phyloP scores from a whole-genome alignment of 352 stramenopile genomes.

The Thalassiosira mediterranea region DNA sequence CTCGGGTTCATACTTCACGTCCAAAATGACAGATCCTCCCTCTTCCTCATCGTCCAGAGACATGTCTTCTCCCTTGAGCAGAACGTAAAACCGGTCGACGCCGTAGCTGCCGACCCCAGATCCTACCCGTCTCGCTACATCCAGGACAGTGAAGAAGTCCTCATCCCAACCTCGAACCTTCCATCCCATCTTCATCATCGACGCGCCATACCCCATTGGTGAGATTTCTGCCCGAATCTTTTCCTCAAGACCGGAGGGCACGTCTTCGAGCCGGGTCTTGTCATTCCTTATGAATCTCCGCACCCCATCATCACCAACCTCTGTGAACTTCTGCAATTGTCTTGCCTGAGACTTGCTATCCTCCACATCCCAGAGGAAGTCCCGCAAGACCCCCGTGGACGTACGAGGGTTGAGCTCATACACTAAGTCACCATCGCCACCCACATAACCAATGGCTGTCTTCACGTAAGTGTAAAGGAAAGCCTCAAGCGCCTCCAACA shows the following conservation, averaged over 20 bases:
- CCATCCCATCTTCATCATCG: constrained; percentile 73
- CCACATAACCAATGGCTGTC: constrained; percentile 58
- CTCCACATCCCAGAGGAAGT: constrained; percentile 55
- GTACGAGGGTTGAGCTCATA: constrained; percentile 62
- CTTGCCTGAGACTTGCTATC: constrained; percentile 26
- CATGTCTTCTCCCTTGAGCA: constrained; percentile 59
- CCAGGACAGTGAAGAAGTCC: constrained; percentile 65
- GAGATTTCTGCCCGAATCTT: constrained; percentile 55
- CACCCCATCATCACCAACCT: constrained; percentile 27
- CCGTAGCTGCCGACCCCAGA: constrained; percentile 64
- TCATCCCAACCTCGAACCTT: constrained; percentile 60
- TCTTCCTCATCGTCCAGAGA: constrained; percentile 36
- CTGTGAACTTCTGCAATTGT: constrained; percentile 68
- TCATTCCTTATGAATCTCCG: constrained; percentile 36
- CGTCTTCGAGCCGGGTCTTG: constrained; percentile 44
- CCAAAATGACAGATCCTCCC: constrained; percentile 57
- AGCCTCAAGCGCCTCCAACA: constrained; percentile 37
- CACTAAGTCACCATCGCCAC: constrained; percentile 48
- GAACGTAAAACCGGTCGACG: constrained; percentile 71
- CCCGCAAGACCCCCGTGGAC: constrained; percentile 35
- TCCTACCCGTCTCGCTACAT: constrained; percentile 60
- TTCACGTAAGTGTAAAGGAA: constrained; percentile 67
- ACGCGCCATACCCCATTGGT: constrained; percentile 54
- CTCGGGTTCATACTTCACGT: constrained; percentile 69
- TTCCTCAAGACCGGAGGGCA: constrained; percentile 40